Base-by-base conservation (phyloP, 192 early-diverging fungal genomes). In the Podochytrium sp. region DNA sequence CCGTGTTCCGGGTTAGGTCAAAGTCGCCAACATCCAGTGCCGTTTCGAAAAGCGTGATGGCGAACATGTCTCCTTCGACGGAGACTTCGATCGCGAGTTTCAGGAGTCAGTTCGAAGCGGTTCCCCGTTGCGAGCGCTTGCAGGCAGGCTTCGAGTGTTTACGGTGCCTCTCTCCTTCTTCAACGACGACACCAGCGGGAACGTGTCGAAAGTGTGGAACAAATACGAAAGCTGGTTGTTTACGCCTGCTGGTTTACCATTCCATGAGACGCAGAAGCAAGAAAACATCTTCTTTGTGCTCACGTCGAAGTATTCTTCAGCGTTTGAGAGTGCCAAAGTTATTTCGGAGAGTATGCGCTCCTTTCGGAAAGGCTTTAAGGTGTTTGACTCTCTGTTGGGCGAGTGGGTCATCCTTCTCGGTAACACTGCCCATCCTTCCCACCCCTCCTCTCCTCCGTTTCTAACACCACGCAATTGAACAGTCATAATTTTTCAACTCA, bases 181-280 rank as follows among this genome's bases (percentile, higher is more conserved):
- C 34, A 47, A 35, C 55, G 71, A 78, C 59, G 72, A 78, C 33
- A 62, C 42, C 20, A 55, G 47, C 20, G 77, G 77, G 12, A 78
- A 78, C 59, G 18, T 33, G 20, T 78, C 77, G 20, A 78, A 78
- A 38, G 76, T 76, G 50, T 78, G 71, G 72, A 78, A 78, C 41
- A 33, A 37, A 33, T 72, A 76, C 34, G 59, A 78, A 27, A 55
- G 2, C 18, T 77, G 71, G 76, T 42, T 7, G 25, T 60, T 75
- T 33, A 58, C 72, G 23, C 62, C 65, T 1, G 76, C 76, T 29
- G 65, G 75, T 18, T 56, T 76, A 10, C 75, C 66, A 29, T 76
- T 77, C 71, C 4, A 74, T 3, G 6, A 66, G 29, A 20, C 42
- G 7, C 76, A 77, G 62, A 10, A 30, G 55, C 43, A 33, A 12